Conservation (phyloP, 345 rosid genomes). For the Ceriops tagal region DNA sequence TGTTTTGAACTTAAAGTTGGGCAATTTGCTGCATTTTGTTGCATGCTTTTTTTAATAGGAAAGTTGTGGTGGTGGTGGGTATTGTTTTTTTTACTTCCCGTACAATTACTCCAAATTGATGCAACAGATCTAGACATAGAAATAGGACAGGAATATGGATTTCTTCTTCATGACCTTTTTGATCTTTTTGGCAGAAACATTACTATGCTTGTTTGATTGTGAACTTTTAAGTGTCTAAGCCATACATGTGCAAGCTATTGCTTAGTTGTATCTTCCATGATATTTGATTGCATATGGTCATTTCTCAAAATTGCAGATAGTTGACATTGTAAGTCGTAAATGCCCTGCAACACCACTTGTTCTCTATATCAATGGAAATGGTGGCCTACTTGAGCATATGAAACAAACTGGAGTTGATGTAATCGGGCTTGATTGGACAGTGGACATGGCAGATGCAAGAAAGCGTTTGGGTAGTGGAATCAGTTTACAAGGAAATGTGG, state of each 20-base stretch:
- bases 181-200: neutral
- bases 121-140: neutral
- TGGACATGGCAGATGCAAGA: constrained; percentile 92
- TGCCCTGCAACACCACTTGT: constrained; percentile 87
- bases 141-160: neutral
- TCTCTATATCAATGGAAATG: constrained; percentile 88
- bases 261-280: neutral
- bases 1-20: neutral
- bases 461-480: constrained; percentile 59
- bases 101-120: no score
- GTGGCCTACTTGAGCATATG: constrained; percentile 92
- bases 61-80: neutral
- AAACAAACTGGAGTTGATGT: constrained; percentile 86
- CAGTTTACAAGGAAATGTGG: constrained; percentile 87
- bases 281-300: neutral
- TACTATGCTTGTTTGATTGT: neutral
- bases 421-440: constrained; percentile 95
- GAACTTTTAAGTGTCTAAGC: no score
- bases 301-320: constrained; percentile 48
- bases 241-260: neutral
- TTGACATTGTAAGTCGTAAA: constrained; percentile 48
- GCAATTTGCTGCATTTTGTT: neutral
- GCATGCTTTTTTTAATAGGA: neutral
- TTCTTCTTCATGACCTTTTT: no score
- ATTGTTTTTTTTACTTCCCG: neutral